Evolutionary conservation across 1,284 basidiomycete genomes (phyloP).

Genomic region (Puccinia horiana): DNA sequence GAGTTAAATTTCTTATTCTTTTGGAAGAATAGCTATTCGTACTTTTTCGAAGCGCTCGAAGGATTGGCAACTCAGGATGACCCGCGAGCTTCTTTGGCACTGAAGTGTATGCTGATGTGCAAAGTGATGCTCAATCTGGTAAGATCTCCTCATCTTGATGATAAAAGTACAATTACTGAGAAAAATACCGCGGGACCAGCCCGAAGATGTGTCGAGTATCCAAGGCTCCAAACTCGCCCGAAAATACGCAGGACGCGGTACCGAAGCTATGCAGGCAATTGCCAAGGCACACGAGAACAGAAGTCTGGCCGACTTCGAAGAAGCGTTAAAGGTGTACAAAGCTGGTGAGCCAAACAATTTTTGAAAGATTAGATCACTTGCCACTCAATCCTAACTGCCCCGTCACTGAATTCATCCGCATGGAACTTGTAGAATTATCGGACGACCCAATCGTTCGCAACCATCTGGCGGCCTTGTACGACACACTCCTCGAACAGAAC

Average conservation of each 20-base stretch:
- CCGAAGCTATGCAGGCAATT: conserved; percentile 92
- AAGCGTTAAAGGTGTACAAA: conserved; percentile 80
- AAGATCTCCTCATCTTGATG: conserved; percentile 56
- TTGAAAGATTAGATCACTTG: background rate
- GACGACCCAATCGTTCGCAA: conserved; percentile 91
- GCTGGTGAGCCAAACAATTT: conserved; percentile 64
- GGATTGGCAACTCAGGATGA: conserved; percentile 70
- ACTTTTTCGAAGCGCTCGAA: conserved; percentile 97
- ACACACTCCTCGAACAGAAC: conserved; percentile 93
- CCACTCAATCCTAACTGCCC: conserved; percentile 19
- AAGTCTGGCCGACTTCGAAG: conserved; percentile 85
- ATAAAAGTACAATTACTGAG: conserved; percentile 20
- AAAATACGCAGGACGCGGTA: conserved; percentile 76
- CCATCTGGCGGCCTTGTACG: conserved; percentile 88
- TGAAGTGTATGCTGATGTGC: conserved; percentile 97
- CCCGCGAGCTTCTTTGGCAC: conserved; percentile 70
- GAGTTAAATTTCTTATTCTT: conserved; percentile 4
- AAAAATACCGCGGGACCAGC: conserved; percentile 62
- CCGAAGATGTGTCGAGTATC: conserved; percentile 86
- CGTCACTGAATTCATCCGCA: conserved; percentile 35
- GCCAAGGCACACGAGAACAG: conserved; percentile 90
- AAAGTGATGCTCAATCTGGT: conserved; percentile 97
- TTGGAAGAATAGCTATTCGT: conserved; percentile 68
- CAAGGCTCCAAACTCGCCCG: conserved; percentile 81
- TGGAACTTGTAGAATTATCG: conserved; percentile 71